Base-by-base conservation (phyloP, 768 basidiomycete genomes). In the Tremella mesenterica region DNA sequence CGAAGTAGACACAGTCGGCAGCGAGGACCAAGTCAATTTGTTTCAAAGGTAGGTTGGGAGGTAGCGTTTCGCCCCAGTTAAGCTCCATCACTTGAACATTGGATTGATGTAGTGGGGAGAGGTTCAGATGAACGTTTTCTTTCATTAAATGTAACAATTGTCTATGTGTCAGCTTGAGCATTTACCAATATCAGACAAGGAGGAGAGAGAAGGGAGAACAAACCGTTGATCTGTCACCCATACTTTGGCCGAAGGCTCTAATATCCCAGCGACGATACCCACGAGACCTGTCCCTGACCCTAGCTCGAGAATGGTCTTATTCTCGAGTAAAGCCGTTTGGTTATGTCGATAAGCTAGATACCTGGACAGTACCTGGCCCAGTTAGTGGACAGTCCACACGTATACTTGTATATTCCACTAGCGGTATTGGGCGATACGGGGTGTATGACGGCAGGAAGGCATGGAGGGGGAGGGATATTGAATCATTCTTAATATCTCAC, bases 1-100 rank as follows among this genome's bases (percentile, higher is more conserved):
- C 91, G 59, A 88, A 90, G 75, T 96, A 96, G 8, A 96, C 90
- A 61, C 91, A 96, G 67, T 96, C 91, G 0, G 91, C 91, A 1
- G 87, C 88, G 4, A 96, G 79, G 53, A 96, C 79, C 23, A 93
- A 48, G 64, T 87, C 82, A 5, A 59, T 50, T 8, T 83, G 79
- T 3, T 65, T 71, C 13, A 72, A 75, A 38, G 75, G 81, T 64
- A 75, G 76, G 36, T 60, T 57, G 8, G 61, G 26, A 8, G 85
- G 81, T 29, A 83, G 62, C 0, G 79, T 73, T 16, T 78, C 76
- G 23, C 87, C 90, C 90, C 91, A 96, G 70, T 89, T 84, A 16
- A 90, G 79, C 72, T 92, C 88, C 23, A 78, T 75, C 12, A 83
- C 85, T 12, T 65, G 61, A 20, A 86, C 81, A 16, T 60, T 56